Base-by-base conservation (phyloP, 139 green algal genomes). In the Chlamydomonas sphaeroides region DNA sequence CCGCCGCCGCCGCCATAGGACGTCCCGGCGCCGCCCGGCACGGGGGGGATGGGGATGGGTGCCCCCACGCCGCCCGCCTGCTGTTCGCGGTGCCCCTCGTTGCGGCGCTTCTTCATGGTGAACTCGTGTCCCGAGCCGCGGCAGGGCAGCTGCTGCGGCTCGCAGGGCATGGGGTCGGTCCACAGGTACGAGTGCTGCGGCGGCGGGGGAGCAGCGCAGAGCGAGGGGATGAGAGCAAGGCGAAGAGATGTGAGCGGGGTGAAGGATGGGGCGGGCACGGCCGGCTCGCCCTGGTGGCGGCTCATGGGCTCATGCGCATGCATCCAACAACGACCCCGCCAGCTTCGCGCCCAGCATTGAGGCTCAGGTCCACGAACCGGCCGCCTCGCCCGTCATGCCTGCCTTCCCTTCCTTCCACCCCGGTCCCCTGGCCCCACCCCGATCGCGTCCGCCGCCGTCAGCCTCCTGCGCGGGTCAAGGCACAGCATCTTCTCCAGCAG, bases 401-500 rank as follows among this genome's bases (percentile, higher is more conserved):
- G n/a, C n/a, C n/a, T n/a, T n/a, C n/a, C 45, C 45, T 53, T 14
- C 45, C 14, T 14, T 18, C 53, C 20, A 62, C 21, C 53, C 53
- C 53, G 53, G 5, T 10, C 23, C 21, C 4, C 45, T 4, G 36
- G 0, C 35, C 88, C 33, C 80, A 95, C 92, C 85, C 79, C 77
- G 51, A 91, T 57, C 0, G 94, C 92, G 5, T 92, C 87, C 5
- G 67, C 48, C 4, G 95, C 94, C 0, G 42, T 77, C 48, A 97
- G 90, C 8, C 95, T 89, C 32, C 91, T 90, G 15, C 84, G 87
- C 15, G 94, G 94, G 73, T 98, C 86, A 18, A 97, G 83, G 18
- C 66, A 36, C 69, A 98, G 91, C 88, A 98, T 83, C 38, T 86
- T 81, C 49, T 93, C 82, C 70, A 98, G 75, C 68, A 98, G 92